Conservation (phyloP, 257 asterid genomes). For the Solanum dulcamara region DNA sequence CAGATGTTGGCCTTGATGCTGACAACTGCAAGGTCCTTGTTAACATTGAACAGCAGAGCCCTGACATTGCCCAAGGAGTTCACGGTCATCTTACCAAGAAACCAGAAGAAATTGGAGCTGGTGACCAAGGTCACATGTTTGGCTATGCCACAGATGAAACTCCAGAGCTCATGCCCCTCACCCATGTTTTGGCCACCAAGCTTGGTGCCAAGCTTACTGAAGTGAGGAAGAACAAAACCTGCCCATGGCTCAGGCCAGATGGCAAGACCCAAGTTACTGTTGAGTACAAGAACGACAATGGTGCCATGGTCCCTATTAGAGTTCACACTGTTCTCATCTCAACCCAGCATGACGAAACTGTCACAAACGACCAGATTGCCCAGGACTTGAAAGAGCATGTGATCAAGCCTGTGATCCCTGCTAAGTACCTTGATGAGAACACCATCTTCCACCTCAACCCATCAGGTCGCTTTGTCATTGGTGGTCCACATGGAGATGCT, state of each 20-base stretch:
- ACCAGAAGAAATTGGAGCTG: conserved; percentile 94
- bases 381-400: conserved; percentile 71
- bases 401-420: conserved; percentile 75
- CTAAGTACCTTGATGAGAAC: conserved; percentile 66
- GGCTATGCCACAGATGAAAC: conserved; percentile 93
- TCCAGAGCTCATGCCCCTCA: conserved; percentile 85
- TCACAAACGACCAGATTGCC: conserved; percentile 67
- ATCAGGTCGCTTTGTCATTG: conserved; percentile 80
- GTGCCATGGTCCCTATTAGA: conserved; percentile 83
- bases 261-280: conserved; percentile 90
- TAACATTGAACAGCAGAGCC: conserved; percentile 89
- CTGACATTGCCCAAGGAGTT: conserved; percentile 93
- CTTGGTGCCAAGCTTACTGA: conserved; percentile 90
- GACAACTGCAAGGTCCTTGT: conserved; percentile 93
- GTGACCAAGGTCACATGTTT: conserved; percentile 92
- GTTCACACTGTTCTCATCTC: conserved; percentile 88
- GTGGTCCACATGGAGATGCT: conserved; percentile 94
- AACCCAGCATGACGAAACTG: conserved; percentile 87
- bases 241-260: conserved; percentile 85
- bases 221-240: conserved; percentile 80
- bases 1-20: conserved; percentile 93
- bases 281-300: conserved; percentile 67
- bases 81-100: conserved; percentile 89
- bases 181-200: conserved; percentile 89
- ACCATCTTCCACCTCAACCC: conserved; percentile 89